These are phyloP conservation scores for Petunia hybrid DNA, from an alignment of 305 asterid species.

Conservation along the genomic window DNA sequence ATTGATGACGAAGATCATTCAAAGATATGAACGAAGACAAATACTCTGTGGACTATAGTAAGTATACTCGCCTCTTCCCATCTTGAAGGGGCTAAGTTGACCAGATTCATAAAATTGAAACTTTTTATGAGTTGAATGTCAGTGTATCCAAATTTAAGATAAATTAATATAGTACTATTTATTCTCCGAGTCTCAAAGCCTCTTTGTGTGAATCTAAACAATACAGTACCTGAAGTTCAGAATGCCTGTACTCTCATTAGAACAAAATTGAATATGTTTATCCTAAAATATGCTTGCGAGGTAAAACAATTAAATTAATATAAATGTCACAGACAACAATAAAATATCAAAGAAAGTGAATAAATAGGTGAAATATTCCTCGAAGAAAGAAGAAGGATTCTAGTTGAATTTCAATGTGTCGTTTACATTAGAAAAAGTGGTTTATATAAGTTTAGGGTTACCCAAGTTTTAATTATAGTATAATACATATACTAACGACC, in stretches of 20 bases:
- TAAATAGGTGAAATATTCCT: no score
- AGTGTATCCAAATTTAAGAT: neutral
- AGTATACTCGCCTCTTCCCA: conserved; percentile 20
- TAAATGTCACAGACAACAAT: no score
- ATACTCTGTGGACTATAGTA: neutral
- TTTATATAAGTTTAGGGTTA: no score
- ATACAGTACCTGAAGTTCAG: neutral
- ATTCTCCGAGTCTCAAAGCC: neutral
- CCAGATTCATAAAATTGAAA: neutral
- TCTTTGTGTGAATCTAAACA: neutral
- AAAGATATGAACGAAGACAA: neutral
- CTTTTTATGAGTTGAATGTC: neutral
- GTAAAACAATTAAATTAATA: no score
- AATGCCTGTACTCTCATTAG: neutral
- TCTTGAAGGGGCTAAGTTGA: conserved; percentile 1
- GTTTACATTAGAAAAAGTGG: no score
- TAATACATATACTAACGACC: no score
- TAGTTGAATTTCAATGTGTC: no score
- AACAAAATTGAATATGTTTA: no score
- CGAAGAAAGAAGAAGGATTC: no score
- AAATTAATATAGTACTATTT: neutral
- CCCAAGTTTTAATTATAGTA: no score
- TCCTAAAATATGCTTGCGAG: no score
- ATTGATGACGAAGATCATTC: neutral
- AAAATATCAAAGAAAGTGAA: no score